phyloP scores from a whole-genome alignment of 805 yeast species.

The Saturnispora galanensis region DNA sequence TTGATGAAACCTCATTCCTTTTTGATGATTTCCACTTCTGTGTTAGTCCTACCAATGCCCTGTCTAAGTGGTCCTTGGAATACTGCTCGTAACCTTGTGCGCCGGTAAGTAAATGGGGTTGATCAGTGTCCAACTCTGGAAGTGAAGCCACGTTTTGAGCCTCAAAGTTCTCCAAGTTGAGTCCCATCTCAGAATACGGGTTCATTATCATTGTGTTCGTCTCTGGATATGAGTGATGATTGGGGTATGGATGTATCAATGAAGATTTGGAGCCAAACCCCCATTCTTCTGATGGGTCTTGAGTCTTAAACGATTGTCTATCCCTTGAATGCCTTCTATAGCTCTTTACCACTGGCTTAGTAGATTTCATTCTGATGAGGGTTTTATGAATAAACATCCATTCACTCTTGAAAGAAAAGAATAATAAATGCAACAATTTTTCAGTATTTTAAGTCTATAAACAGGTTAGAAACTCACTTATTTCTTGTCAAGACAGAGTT shows the following conservation, averaged over 20 bases:
- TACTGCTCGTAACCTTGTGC: too few relatives aligned
- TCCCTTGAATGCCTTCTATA: not conserved
- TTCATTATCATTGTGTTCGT: conserved; percentile 7
- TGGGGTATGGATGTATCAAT: conserved; percentile 6
- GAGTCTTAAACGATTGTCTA: too few relatives aligned
- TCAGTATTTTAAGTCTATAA: not conserved
- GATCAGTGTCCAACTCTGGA: conserved; percentile 1
- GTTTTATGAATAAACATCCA: not conserved
- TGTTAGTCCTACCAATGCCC: too few relatives aligned
- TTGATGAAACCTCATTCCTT: not conserved
- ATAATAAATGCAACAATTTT: not conserved
- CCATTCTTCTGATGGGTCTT: too few relatives aligned
- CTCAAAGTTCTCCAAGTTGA: not conserved
- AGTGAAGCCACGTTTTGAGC: not conserved
- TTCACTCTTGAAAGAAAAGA: not conserved
- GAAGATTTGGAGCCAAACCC: too few relatives aligned
- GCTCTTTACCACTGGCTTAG: too few relatives aligned
- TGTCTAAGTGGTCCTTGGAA: too few relatives aligned
- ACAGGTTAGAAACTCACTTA: conserved; percentile 31
- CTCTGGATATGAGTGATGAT: conserved; percentile 10
- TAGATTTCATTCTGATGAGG: not conserved
- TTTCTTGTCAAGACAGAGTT: conserved; percentile 73
- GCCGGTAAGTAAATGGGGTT: too few relatives aligned
- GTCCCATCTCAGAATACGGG: not conserved
- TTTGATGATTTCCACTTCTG: not conserved